These are phyloP conservation scores for Venturia pyrina DNA, from an alignment of 2,329 filamentous ascomycete species.

Conservation along the genomic window DNA sequence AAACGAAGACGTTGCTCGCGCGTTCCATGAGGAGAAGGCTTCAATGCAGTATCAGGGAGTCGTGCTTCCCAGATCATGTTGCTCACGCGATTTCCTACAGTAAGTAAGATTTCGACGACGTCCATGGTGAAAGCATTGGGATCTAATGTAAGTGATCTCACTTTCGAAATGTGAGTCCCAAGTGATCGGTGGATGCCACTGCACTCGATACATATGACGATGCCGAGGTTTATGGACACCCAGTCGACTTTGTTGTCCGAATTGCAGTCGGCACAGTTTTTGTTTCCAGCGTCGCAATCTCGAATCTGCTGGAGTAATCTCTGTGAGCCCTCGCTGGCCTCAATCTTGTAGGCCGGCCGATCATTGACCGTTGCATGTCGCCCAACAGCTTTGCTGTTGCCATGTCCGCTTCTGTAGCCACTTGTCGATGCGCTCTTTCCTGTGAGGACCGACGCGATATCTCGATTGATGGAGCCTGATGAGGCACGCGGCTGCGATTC, in stretches of 20 bases:
- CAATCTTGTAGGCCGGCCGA: slow-evolving; percentile 59
- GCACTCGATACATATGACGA: slow-evolving; percentile 95
- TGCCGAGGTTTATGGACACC: slow-evolving; percentile 96
- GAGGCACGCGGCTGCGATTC: slow-evolving; percentile 34
- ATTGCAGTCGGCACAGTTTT: slow-evolving; percentile 88
- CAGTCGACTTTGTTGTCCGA: slow-evolving; percentile 91
- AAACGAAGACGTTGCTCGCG: slow-evolving; percentile 88
- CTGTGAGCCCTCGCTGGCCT: slow-evolving; percentile 71
- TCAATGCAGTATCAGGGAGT: slow-evolving; percentile 52
- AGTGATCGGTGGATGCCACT: slow-evolving; percentile 94
- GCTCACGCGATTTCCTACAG: slow-evolving; percentile 86
- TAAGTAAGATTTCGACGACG: slow-evolving; percentile 85
- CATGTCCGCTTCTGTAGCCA: slow-evolving; percentile 35
- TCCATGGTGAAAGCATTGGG: slow-evolving; percentile 94
- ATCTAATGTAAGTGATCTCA: slow-evolving; percentile 88
- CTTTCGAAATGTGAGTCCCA: slow-evolving; percentile 95
- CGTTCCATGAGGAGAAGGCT: slow-evolving; percentile 66
- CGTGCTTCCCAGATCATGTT: slow-evolving; percentile 95
- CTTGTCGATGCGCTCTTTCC: slow-evolving; percentile 76
- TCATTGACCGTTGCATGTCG: slow-evolving; percentile 78
- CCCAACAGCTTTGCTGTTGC: slow-evolving; percentile 52
- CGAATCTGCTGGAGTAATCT: slow-evolving; percentile 79
- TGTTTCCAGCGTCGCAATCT: slow-evolving; percentile 85
- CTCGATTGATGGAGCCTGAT: slow-evolving; percentile 55
- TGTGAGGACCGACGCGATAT: slow-evolving; percentile 86